Conservation (phyloP, 78 protist species). For the Dictyostelium firmibasis region DNA sequence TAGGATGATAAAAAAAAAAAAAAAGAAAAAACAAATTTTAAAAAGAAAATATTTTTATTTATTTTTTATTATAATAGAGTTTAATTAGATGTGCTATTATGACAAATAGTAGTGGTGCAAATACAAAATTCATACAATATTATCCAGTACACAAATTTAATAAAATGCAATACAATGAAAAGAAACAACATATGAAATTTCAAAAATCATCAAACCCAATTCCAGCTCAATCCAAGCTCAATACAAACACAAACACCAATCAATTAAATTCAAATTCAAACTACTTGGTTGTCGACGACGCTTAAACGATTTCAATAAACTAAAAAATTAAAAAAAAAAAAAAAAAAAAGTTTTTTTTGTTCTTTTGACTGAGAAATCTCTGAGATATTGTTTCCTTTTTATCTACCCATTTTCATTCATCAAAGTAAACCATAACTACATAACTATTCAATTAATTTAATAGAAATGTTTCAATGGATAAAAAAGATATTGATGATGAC, state of each 20-base stretch:
- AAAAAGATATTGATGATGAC: neutral
- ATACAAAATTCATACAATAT: neutral
- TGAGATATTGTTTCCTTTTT: no score
- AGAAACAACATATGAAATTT: neutral
- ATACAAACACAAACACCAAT: neutral
- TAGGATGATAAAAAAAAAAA: no score
- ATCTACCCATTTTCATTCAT: no score
- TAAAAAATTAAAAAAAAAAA: no score
- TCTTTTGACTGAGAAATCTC: no score
- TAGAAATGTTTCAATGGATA: neutral
- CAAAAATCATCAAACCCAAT: neutral
- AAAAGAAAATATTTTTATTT: neutral
- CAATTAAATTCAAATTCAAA: neutral
- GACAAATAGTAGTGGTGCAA: neutral
- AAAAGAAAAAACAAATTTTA: no score
- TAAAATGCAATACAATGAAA: neutral
- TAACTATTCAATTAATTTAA: no score
- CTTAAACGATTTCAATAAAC: neutral
- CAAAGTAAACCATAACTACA: no score
- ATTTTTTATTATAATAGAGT: neutral
- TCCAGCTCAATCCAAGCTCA: neutral
- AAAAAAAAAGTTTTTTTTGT: no score
- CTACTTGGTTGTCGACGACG: neutral
- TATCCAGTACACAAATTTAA: conserved; percentile 5
- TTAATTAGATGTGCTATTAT: neutral